These are phyloP conservation scores for Pelargonium fulgidum DNA, from an alignment of 441 rosid genomes.

Conservation along the genomic window DNA sequence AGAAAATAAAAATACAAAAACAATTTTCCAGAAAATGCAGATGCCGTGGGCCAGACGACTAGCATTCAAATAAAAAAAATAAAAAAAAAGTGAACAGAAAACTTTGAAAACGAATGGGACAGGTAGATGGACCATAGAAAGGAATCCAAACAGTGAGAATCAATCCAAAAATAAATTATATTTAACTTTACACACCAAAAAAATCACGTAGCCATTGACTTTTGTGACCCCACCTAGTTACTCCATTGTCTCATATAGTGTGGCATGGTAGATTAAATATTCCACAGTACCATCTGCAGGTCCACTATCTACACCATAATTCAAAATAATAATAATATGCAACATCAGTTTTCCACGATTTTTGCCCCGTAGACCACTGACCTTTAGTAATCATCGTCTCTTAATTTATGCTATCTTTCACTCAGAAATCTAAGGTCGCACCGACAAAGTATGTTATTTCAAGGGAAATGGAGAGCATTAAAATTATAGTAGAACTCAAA, in stretches of 20 bases:
- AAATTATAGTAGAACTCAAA: not conserved
- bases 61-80: not conserved
- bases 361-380: not conserved
- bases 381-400: not conserved
- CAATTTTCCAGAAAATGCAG: too few species aligned
- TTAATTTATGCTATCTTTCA: not conserved
- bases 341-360: not conserved
- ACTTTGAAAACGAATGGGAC: not conserved
- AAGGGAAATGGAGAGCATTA: not conserved
- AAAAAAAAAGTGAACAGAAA: not conserved
- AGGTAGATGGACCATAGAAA: not conserved
- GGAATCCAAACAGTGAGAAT: conserved; percentile 14
- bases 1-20: not conserved
- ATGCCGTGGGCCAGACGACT: too few species aligned
- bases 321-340: too few species aligned
- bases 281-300: not conserved
- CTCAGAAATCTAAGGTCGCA: not conserved
- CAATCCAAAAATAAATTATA: conserved; percentile 2
- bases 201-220: conserved; percentile 16
- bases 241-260: conserved; percentile 12
- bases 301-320: not conserved
- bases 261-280: conserved; percentile 7
- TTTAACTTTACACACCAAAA: conserved; percentile 1
- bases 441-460: not conserved
- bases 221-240: conserved; percentile 24